Conservation (phyloP, 306 rosid genomes). For the Vachellia collinsii region DNA sequence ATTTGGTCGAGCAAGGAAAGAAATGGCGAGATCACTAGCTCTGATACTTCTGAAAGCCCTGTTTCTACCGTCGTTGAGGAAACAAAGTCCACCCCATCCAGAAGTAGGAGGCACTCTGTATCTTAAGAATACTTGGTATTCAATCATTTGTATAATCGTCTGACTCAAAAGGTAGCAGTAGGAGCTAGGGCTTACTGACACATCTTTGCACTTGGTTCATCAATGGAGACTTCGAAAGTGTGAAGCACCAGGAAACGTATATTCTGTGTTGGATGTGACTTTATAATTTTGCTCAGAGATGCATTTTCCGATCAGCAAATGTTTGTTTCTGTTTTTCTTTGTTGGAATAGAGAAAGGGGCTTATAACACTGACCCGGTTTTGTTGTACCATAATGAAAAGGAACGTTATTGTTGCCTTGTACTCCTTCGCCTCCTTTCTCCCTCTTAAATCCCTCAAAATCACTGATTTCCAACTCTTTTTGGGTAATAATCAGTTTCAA, state of each 20-base stretch:
- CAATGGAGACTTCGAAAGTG: constrained; percentile 31
- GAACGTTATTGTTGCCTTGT: constrained; percentile 16
- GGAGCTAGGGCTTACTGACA: constrained; percentile 61
- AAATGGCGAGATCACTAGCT: constrained; percentile 75
- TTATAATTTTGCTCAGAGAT: constrained; percentile 20
- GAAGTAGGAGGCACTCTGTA: constrained; percentile 82
- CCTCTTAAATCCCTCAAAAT: neutral
- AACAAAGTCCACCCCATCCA: constrained; percentile 76
- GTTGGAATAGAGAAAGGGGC: constrained; percentile 19
- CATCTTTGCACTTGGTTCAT: constrained; percentile 41
- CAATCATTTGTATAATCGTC: constrained; percentile 46
- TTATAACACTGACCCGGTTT: constrained; percentile 30
- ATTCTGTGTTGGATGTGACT: constrained; percentile 3
- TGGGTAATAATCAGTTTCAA: neutral
- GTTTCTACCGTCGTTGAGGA: constrained; percentile 80
- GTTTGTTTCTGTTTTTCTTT: constrained; percentile 4
- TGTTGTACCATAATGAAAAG: constrained; percentile 29
- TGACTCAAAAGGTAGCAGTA: constrained; percentile 42
- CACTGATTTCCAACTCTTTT: neutral
- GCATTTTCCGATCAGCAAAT: constrained; percentile 23
- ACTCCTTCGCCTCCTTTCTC: neutral
- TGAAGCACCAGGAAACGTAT: constrained; percentile 33
- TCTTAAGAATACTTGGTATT: constrained; percentile 54
- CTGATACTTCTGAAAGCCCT: constrained; percentile 89
- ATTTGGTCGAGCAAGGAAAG: constrained; percentile 86